Evolutionary conservation across 108 stramenopile species (phyloP), one percentile per base, ranked within the genome.

Genomic region (Cyclotella sp.): DNA sequence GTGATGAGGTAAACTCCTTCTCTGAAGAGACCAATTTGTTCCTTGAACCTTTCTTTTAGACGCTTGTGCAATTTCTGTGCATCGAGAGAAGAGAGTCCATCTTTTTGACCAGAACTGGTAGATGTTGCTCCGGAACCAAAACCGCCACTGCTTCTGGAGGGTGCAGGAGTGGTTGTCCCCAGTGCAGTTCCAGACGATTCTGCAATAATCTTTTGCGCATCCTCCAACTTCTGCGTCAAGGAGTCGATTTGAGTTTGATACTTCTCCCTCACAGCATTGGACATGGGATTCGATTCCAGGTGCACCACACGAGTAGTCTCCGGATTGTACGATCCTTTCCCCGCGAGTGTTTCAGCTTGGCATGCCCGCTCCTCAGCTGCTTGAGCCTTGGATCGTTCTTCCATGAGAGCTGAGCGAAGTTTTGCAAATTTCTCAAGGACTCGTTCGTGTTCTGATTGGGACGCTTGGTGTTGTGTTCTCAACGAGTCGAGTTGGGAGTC

Each of bases 1-100:
- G 97, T 97, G 54, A 98, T 83, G 28, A 97, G 81, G 60, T 97
- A 97, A 0, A 98, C 98, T 5, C 96, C 96, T 58, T 98, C 96
- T 10, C 96, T 88, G 73, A 94, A 98, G 29, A 91, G 74, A 26
- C 80, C 89, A 72, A 96, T 96, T 76, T 94, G 95, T 63, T 97
- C 93, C 72, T 86, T 88, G 87, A 98, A 98, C 29, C 82, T 83
- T 76, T 97, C 89, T 64, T 97, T 96, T 63, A 98, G 85, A 9
- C 98, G 93, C 49, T 91, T 83, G 66, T 96, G 91, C 39, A 96
- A 74, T 75, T 97, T 97, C 45, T 91, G 85, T 18, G 90, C 88
- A 74, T 98, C 96, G 15, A 90, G 73, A 39, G 73, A 63, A 51
- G 76, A 59, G 52, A 58, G 41, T 10, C 46, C 57, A 43, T 70